Evolutionary conservation across 108 stramenopile species (phyloP).

Genomic region (Pseudonitzschia multistriata): DNA sequence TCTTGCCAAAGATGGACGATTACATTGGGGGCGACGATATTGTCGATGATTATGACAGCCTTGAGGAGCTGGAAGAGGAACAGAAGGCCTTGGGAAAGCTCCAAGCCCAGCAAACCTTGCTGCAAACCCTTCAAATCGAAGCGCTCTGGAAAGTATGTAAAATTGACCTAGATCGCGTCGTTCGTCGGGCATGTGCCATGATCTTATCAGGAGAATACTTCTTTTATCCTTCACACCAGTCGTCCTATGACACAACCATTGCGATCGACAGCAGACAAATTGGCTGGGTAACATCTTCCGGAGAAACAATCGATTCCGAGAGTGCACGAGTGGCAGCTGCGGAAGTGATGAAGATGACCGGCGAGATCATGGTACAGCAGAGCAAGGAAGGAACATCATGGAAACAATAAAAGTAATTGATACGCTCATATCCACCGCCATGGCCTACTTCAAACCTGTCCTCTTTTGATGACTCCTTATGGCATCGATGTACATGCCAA

Average conservation of each 20-base stretch:
- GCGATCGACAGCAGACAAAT: conserved; percentile 10
- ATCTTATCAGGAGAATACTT: conserved; percentile 56
- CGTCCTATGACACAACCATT: conserved; percentile 15
- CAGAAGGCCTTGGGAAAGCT: conserved; percentile 38
- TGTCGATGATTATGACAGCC: conserved; percentile 3
- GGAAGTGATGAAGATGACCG: conserved; percentile 62
- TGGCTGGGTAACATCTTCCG: conserved; percentile 41
- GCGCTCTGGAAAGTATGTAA: conserved; percentile 83
- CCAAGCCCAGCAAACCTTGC: conserved; percentile 54
- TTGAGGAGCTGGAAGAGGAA: conserved; percentile 42
- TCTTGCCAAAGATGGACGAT: conserved; percentile 8
- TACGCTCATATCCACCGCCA: neutral
- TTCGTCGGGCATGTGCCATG: conserved; percentile 62
- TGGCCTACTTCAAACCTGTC: no score
- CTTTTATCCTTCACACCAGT: conserved; percentile 62
- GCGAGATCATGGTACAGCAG: conserved; percentile 73
- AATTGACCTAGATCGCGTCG: conserved; percentile 67
- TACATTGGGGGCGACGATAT: conserved; percentile 1
- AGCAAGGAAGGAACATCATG: conserved; percentile 72
- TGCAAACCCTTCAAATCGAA: conserved; percentile 69
- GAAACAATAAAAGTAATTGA: conserved; percentile 32
- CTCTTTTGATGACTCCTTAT: no score
- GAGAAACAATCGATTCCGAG: conserved; percentile 39
- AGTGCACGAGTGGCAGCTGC: conserved; percentile 63
- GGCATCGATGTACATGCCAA: no score